Evolutionary conservation across 2,329 filamentous ascomycete genomes (phyloP).

Genomic region (Colletotrichum shisoi): DNA sequence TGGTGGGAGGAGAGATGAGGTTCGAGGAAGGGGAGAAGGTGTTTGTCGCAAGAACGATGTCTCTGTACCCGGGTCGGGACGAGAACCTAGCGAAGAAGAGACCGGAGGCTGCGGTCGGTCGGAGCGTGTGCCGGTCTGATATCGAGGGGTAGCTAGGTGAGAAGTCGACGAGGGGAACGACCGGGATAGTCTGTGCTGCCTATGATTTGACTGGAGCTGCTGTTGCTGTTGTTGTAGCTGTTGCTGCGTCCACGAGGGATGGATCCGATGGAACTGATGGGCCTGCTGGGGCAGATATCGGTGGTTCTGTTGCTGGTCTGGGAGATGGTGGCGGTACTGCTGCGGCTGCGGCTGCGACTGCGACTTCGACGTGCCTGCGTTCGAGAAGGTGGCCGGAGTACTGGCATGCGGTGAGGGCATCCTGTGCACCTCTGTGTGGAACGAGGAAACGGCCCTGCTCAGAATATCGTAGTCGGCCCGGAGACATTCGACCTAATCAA

Average conservation of each 20-base stretch:
- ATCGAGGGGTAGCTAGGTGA: constrained; percentile 22
- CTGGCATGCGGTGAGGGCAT: constrained; percentile 26
- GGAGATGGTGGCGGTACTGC: not conserved
- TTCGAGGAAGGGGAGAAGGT: constrained; percentile 23
- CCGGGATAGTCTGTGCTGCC: constrained; percentile 35
- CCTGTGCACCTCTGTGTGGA: constrained; percentile 25
- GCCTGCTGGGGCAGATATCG: not conserved
- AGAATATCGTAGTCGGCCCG: constrained; percentile 2
- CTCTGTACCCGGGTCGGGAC: constrained; percentile 19
- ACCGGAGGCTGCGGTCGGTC: constrained; percentile 33
- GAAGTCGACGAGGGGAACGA: constrained; percentile 26
- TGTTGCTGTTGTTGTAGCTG: not conserved
- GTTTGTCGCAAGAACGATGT: constrained; percentile 22
- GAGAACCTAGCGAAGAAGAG: constrained; percentile 33
- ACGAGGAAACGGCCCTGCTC: not conserved
- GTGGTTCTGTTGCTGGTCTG: not conserved
- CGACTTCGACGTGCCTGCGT: constrained; percentile 17
- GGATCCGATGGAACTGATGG: constrained; percentile 1
- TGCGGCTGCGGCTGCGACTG: not conserved
- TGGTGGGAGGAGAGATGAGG: constrained; percentile 26
- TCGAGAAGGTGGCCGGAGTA: constrained; percentile 8
- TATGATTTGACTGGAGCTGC: constrained; percentile 12
- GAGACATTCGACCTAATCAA: constrained; percentile 7
- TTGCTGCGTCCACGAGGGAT: constrained; percentile 5
- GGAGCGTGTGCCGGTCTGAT: constrained; percentile 17